A percentile compares a stretch with the other conserved stretches of the same genome.
Evolutionary conservation across 805 yeast species (phyloP).

Genomic region (Nadsonia fulvescens): DNA sequence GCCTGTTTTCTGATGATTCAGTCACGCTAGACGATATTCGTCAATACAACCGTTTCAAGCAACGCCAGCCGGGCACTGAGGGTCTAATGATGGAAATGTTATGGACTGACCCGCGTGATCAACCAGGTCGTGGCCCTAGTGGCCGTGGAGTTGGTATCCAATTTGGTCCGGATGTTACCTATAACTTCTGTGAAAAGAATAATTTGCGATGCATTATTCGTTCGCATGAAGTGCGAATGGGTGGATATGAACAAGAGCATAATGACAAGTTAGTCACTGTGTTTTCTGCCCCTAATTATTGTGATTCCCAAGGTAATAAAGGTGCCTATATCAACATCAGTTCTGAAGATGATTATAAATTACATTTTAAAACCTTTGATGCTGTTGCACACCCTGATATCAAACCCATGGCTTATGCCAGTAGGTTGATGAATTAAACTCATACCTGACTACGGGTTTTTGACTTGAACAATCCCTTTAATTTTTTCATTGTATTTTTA

Average conservation of each 20-base stretch:
- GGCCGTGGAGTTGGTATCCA: slow-evolving; percentile 93
- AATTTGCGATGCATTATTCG: slow-evolving; percentile 65
- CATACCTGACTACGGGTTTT: too few species aligned
- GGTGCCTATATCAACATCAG: slow-evolving; percentile 78
- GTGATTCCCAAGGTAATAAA: slow-evolving; percentile 77
- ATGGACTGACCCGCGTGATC: slow-evolving; percentile 91
- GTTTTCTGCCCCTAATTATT: slow-evolving; percentile 96
- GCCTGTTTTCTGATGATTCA: slow-evolving; percentile 64
- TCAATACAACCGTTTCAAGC: slow-evolving; percentile 44
- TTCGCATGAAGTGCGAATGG: slow-evolving; percentile 90
- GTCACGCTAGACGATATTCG: slow-evolving; percentile 61
- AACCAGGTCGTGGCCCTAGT: slow-evolving; percentile 65
- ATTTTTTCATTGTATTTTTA: too few species aligned
- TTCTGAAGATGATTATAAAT: slow-evolving; percentile 25
- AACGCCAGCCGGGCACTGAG: slow-evolving; percentile 68
- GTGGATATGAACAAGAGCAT: slow-evolving; percentile 79
- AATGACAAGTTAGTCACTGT: slow-evolving; percentile 75
- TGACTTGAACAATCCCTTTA: too few species aligned
- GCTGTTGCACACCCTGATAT: slow-evolving; percentile 85
- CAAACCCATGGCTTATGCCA: slow-evolving; percentile 85
- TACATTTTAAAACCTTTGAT: slow-evolving; percentile 42
- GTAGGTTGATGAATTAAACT: slow-evolving; percentile 17
- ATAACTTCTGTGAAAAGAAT: slow-evolving; percentile 53
- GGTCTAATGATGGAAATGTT: slow-evolving; percentile 91
- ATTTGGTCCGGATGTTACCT: slow-evolving; percentile 92